phyloP scores from a whole-genome alignment of 129 eudicot genomes.

The Helichrysum umbraculigerum region DNA sequence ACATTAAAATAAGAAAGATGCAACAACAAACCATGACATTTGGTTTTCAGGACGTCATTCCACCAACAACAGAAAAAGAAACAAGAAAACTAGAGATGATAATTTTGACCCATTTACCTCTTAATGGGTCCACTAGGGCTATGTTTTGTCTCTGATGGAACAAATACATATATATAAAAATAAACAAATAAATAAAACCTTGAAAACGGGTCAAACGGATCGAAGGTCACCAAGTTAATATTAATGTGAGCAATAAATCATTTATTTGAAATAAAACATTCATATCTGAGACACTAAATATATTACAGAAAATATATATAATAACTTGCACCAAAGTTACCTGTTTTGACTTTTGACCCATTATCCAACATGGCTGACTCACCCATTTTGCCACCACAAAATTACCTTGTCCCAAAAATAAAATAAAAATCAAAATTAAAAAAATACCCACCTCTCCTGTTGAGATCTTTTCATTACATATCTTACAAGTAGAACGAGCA shows the following conservation, averaged over 20 bases:
- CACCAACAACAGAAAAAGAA: not conserved
- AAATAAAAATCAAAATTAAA: not conserved
- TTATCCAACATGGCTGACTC: not conserved
- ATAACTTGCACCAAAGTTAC: not conserved
- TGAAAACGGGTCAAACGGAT: not conserved
- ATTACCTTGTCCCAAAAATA: too few relatives aligned
- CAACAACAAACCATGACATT: not conserved
- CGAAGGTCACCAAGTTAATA: not conserved
- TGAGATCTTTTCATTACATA: conserved; percentile 69
- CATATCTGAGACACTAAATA: not conserved
- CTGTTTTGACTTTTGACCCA: conserved; percentile 2
- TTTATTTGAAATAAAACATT: not conserved
- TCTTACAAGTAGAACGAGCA: conserved; percentile 77
- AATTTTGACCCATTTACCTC: not conserved
- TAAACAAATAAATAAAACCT: not conserved
- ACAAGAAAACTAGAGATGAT: not conserved
- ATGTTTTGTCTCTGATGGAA: not conserved
- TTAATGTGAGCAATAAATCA: not conserved
- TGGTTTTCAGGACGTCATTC: not conserved
- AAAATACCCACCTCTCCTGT: conserved; percentile 69
- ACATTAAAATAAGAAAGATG: not conserved
- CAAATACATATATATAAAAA: not conserved
- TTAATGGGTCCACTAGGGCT: not conserved
- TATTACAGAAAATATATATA: not conserved
- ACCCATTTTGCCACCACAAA: conserved; percentile 9